Evolutionary conservation across 2,329 filamentous ascomycete genomes (phyloP), one percentile per base, ranked within the genome.

Genomic region (Thelonectria rubi): DNA sequence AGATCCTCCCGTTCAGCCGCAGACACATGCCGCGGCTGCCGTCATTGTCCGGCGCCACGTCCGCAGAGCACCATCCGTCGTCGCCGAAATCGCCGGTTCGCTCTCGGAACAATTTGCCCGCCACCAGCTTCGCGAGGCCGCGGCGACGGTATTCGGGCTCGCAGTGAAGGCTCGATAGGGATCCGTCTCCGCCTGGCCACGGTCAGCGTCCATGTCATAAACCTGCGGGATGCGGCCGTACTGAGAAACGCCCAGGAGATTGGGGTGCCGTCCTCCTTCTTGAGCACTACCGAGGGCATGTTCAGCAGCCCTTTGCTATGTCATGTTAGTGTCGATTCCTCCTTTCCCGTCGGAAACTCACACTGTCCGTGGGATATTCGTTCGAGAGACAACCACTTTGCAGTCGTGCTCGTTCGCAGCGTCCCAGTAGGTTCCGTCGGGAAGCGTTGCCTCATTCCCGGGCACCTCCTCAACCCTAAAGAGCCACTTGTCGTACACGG

Each of bases 181-280:
- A 87, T 1, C 83, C 88, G 69, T 91, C 88, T 2, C 84, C 77
- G 0, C 86, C 87, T 76, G 42, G 1, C 17, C 2, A 1, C 12
- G 2, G 26, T 68, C 24, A 70, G 64, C 42, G 3, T 4, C n/a
- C n/a, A n/a, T 15, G 8, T 11, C 2, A 11, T 7, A 3, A 11
- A 5, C 14, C 18, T 10, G 1, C 5, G 34, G 34, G 11, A 30
- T 2, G 17, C 8, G 9, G 3, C 49, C 66, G 30, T 57, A 80
- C 82, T 81, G 5, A 86, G 71, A 52, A 92, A 90, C 0, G 83
- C 84, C 90, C 90, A 92, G 0, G 88, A 86, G 5, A 91, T 76
- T 0, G 84, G 81, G 1, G 76, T 81, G 1, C 79, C 80, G 17
- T 83, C 79, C 1, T 74, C 69, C 0, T 79, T 71, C 54, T 82